Percentiles rank a stretch among this genome's conserved stretches.
Conservation (phyloP, 805 yeast genomes). For the Ogataea populi-albae region DNA sequence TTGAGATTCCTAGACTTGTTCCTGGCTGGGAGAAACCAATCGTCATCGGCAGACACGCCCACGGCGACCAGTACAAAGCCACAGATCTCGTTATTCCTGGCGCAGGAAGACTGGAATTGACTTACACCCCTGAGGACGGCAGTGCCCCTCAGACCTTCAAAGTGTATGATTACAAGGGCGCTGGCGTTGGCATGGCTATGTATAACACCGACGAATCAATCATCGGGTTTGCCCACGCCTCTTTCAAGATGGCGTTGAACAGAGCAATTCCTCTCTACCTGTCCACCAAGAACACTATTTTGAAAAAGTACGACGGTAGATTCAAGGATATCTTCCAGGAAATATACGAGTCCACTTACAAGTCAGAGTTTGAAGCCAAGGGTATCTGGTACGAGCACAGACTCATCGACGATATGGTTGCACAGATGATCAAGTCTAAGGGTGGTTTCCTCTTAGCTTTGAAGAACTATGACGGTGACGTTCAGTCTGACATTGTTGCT, state of each 20-base stretch:
- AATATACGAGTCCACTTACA: slow-evolving; percentile 69
- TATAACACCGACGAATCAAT: slow-evolving; percentile 94
- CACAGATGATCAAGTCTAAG: slow-evolving; percentile 93
- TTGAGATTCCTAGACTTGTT: slow-evolving; percentile 78
- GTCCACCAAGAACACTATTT: slow-evolving; percentile 91
- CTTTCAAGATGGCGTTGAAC: slow-evolving; percentile 82
- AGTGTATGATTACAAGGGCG: slow-evolving; percentile 65
- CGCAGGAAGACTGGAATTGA: slow-evolving; percentile 79
- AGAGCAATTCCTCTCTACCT: slow-evolving; percentile 78
- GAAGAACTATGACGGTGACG: slow-evolving; percentile 98
- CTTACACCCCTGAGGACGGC: slow-evolving; percentile 70
- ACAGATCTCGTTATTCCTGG: slow-evolving; percentile 74
- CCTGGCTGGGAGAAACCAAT: slow-evolving; percentile 95
- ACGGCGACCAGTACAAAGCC: slow-evolving; percentile 95
- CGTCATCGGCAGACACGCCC: slow-evolving; percentile 96
- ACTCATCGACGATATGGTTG: slow-evolving; percentile 97
- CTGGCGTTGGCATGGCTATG: slow-evolving; percentile 89
- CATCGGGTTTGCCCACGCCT: slow-evolving; percentile 85
- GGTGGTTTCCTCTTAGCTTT: slow-evolving; percentile 95
- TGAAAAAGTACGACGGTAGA: slow-evolving; percentile 91
- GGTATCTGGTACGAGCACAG: slow-evolving; percentile 98
- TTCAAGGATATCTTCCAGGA: slow-evolving; percentile 91
- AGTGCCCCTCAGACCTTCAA: slow-evolving; percentile 51
- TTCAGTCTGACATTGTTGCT: slow-evolving; percentile 93
- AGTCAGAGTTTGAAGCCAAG: slow-evolving; percentile 62